A percentile compares a stretch with the other conserved stretches of the same genome.
phyloP scores from a whole-genome alignment of 228 moss, liverwort and hornwort genomes.

The Sphagnum magellanicum region DNA sequence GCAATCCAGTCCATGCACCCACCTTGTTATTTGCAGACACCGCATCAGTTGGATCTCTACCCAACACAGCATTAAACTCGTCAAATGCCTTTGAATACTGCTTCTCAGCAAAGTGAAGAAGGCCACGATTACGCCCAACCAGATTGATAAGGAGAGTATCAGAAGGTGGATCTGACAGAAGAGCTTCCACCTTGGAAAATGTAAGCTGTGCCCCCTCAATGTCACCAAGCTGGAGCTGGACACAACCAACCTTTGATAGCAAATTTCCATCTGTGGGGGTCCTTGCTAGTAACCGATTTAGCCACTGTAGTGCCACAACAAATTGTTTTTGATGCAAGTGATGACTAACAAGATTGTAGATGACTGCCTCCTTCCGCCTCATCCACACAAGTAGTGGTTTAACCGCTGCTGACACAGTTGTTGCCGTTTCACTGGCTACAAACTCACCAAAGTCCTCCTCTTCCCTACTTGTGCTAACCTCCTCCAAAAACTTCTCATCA shows the following conservation, averaged over 20 bases:
- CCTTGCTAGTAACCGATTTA: slow-evolving; percentile 74
- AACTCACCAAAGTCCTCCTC: slow-evolving; percentile 94
- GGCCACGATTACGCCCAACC: slow-evolving; percentile 78
- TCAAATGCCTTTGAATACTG: slow-evolving; percentile 78
- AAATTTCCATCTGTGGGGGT: slow-evolving; percentile 62
- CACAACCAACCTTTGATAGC: slow-evolving; percentile 89
- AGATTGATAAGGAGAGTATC: slow-evolving; percentile 52
- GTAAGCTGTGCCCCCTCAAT: slow-evolving; percentile 83
- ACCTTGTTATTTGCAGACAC: slow-evolving; percentile 96
- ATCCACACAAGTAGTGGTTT: slow-evolving; percentile 62
- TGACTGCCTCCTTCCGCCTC: slow-evolving; percentile 72
- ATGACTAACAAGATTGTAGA: slow-evolving; percentile 83
- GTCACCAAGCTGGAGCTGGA: slow-evolving; percentile 96
- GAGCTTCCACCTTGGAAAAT: slow-evolving; percentile 75
- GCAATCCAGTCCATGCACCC: not conserved
- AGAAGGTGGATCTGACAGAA: slow-evolving; percentile 44
- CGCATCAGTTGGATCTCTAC: slow-evolving; percentile 66
- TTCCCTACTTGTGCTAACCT: slow-evolving; percentile 67
- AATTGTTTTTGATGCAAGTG: slow-evolving; percentile 91
- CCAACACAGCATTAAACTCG: slow-evolving; percentile 75
- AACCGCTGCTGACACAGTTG: slow-evolving; percentile 31
- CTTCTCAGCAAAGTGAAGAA: slow-evolving; percentile 90
- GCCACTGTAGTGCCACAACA: slow-evolving; percentile 77
- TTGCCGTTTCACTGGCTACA: slow-evolving; percentile 49
- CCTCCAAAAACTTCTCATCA: slow-evolving; percentile 33